phyloP scores from a whole-genome alignment of 176 grass and related monocot species.

The Otatea glauca region DNA sequence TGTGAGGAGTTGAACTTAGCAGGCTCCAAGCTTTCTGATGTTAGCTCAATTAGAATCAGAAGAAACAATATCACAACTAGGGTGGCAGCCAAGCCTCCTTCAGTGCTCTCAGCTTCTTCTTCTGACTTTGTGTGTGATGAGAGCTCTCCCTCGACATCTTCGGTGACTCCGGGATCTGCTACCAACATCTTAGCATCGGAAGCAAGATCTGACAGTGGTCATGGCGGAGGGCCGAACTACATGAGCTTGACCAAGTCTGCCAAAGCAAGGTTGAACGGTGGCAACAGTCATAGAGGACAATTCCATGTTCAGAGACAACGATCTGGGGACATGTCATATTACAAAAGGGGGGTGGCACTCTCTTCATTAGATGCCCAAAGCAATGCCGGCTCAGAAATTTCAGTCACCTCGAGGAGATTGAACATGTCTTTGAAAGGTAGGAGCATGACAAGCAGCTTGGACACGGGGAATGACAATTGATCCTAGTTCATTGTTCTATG shows the following conservation, averaged over 20 bases:
- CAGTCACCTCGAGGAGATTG: conserved; percentile 20
- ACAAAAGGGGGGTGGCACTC: conserved; percentile 52
- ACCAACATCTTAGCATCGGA: conserved; percentile 38
- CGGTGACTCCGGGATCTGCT: conserved; percentile 42
- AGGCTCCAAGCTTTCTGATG: conserved; percentile 45
- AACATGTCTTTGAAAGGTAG: conserved; percentile 49
- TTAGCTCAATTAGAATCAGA: conserved; percentile 43
- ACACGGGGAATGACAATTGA: conserved; percentile 61
- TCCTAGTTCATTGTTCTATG: neutral
- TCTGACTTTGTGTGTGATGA: conserved; percentile 53
- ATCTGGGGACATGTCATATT: conserved; percentile 45
- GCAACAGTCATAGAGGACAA: conserved; percentile 30
- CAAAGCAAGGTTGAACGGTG: conserved; percentile 60
- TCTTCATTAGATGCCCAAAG: conserved; percentile 61
- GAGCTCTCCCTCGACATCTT: conserved; percentile 54
- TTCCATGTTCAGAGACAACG: conserved; percentile 40
- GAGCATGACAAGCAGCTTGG: conserved; percentile 61
- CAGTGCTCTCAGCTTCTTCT: conserved; percentile 49
- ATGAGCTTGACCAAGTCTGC: conserved; percentile 78
- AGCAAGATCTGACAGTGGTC: conserved; percentile 46
- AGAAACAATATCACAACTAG: conserved; percentile 64
- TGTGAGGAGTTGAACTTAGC: conserved; percentile 42
- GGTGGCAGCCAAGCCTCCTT: conserved; percentile 56
- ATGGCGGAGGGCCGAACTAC: conserved; percentile 57
- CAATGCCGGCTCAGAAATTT: conserved; percentile 46